Evolutionary conservation across 495 filamentous ascomycete genomes (phyloP).

Genomic region (Symbiotaphrina buchneri): DNA sequence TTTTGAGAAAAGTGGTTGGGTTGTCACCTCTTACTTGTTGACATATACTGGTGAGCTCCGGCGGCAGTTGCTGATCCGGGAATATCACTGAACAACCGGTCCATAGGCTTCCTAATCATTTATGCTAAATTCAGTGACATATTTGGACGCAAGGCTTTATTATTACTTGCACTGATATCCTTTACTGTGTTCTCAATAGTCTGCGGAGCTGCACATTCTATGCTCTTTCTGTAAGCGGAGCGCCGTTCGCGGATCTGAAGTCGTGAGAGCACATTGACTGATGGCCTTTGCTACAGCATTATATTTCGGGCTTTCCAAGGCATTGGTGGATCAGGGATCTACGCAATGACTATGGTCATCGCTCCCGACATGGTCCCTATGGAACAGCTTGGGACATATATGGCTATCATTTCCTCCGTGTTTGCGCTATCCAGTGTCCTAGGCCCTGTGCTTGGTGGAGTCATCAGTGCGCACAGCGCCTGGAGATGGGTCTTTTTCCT

Average conservation of each 20-base stretch:
- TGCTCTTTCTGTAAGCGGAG: slow-evolving; percentile 26
- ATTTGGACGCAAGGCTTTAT: slow-evolving; percentile 25
- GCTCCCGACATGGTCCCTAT: slow-evolving; percentile 23
- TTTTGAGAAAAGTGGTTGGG: slow-evolving; percentile 29
- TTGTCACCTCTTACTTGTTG: slow-evolving; percentile 31
- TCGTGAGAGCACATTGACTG: not conserved
- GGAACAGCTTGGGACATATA: slow-evolving; percentile 20
- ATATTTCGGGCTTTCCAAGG: slow-evolving; percentile 32
- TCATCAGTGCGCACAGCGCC: slow-evolving; percentile 8
- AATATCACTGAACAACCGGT: not conserved
- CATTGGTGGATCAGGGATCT: slow-evolving; percentile 28
- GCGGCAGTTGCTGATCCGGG: no score
- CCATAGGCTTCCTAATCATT: slow-evolving; percentile 29
- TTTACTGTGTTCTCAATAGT: slow-evolving; percentile 31
- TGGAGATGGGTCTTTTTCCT: slow-evolving; percentile 5
- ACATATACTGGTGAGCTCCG: slow-evolving; percentile 31
- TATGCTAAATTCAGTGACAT: slow-evolving; percentile 38
- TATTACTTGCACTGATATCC: slow-evolving; percentile 24
- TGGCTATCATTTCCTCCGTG: slow-evolving; percentile 21
- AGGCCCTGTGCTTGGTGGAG: slow-evolving; percentile 22
- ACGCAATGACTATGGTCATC: slow-evolving; percentile 24
- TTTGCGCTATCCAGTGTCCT: slow-evolving; percentile 20
- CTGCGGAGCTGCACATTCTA: slow-evolving; percentile 26
- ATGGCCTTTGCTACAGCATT: slow-evolving; percentile 15
- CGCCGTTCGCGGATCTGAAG: no score